Conservation (phyloP, 83 land plant species). For the Isoetes engelmannii region DNA sequence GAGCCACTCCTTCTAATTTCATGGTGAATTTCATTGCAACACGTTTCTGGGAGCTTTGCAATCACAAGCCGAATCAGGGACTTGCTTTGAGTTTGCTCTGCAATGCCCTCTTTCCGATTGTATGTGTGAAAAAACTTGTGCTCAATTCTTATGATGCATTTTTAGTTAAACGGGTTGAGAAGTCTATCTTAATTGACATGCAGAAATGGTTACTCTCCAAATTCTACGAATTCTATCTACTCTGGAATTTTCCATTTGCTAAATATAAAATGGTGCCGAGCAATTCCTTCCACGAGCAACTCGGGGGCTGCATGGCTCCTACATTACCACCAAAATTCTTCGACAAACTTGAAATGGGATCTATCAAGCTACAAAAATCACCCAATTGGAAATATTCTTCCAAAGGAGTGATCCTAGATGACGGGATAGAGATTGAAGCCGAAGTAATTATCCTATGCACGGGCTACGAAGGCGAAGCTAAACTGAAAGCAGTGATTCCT, state of each 20-base stretch:
- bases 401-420: conserved; percentile 25
- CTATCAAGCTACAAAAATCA: conserved; percentile 9
- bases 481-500: conserved; percentile 45
- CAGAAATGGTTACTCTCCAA: conserved; percentile 14
- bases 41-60: no score
- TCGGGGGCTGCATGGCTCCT: conserved; percentile 1
- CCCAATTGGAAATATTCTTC: conserved; percentile 1
- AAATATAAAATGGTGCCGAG: conserved; percentile 5
- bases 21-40: no score
- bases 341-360: background rate
- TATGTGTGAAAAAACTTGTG: no score
- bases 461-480: conserved; percentile 59
- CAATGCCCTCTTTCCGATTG: no score
- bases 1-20: no score
- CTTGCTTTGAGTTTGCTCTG: no score
- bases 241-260: background rate
- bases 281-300: background rate
- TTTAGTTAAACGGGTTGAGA: no score
- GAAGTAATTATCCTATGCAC: conserved; percentile 64
- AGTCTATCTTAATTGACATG: no score
- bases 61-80: no score
- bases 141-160: no score
- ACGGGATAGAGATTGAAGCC: conserved; percentile 45
- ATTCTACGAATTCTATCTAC: conserved; percentile 7
- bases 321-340: conserved; percentile 6